These are phyloP conservation scores for Trichoderma parareesei DNA, from an alignment of 495 filamentous ascomycete species.

Conservation along the genomic window DNA sequence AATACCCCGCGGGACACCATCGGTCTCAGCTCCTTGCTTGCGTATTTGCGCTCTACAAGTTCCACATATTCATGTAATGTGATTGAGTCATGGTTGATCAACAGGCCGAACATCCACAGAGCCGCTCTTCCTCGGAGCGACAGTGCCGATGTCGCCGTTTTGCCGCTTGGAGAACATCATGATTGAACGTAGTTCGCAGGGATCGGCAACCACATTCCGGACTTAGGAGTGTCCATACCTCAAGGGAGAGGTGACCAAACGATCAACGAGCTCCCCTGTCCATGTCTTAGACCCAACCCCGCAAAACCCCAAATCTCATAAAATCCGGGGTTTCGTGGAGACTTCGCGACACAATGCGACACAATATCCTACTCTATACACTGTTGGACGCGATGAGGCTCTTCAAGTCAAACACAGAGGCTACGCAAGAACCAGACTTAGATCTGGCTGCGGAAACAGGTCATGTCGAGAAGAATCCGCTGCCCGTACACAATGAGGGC, in stretches of 20 bases:
- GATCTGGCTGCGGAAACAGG: background rate
- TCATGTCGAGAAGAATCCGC: background rate
- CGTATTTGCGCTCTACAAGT: too few relatives aligned
- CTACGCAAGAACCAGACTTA: background rate
- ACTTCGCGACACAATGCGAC: background rate
- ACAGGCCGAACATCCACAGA: too few relatives aligned
- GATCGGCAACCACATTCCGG: background rate
- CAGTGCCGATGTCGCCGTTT: background rate
- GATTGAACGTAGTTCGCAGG: background rate
- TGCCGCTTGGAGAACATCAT: background rate
- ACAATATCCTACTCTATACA: background rate
- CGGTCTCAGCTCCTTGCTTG: too few relatives aligned
- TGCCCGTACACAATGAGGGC: background rate
- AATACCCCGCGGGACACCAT: too few relatives aligned
- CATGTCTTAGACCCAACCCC: conserved; percentile 1
- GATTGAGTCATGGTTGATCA: background rate
- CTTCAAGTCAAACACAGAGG: background rate
- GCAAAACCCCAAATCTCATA: background rate
- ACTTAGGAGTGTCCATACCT: background rate
- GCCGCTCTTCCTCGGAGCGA: background rate
- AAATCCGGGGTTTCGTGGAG: conserved; percentile 2
- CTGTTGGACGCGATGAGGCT: background rate
- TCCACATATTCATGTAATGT: too few relatives aligned
- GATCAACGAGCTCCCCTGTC: background rate
- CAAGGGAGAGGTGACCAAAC: background rate